Base-by-base conservation (phyloP, 164 flowering plant species). In the Stephania cephalantha region DNA sequence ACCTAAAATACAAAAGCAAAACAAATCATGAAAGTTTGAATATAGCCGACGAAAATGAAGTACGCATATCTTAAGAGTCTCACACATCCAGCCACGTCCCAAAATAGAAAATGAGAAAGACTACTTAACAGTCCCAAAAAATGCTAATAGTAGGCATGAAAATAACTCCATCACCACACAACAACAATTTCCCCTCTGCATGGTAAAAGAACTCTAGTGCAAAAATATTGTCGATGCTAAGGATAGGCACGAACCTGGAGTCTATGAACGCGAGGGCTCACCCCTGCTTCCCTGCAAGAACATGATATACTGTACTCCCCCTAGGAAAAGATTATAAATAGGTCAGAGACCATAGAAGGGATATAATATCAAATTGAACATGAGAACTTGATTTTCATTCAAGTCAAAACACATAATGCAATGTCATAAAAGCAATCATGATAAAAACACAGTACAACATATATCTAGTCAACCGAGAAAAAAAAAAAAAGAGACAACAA, bases 241-340 rank as follows among this genome's bases (percentile, higher is more conserved):
- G 42, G 25, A 9, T 42, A 20, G 52, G 65, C 71, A 45, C 55
- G 58, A 80, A 94, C 97, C 91, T 91, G 91, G 77, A 80, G 82
- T 83, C 96, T 90, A 78, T 90, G 89, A 50, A 75, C 79, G 66
- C 79, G 89, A 76, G 94, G 91, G 83, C 87, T 90, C 72, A 79
- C 78, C 71, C 85, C 87, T 50, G 69, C 79, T 46, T 83, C 88
- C 20, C 77, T 74, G 55, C 73, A 76, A 58, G 85, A 82, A 83
- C 75, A 84, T 1, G 71, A 73, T 45, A 89, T 74, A 53, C 96
- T 91, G 84, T 89, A 88, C 68, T 89, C 85, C 31, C 85, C 90
- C 98, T 95, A 86, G 29, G 61, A 61, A n/a, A 25, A 25, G 13
- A 53, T 20, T 35, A 80, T 65, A 79, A 44, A 58, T 58, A 58